Conservation (phyloP, 1,139 yeast species). For the Eremothecium coryli region DNA sequence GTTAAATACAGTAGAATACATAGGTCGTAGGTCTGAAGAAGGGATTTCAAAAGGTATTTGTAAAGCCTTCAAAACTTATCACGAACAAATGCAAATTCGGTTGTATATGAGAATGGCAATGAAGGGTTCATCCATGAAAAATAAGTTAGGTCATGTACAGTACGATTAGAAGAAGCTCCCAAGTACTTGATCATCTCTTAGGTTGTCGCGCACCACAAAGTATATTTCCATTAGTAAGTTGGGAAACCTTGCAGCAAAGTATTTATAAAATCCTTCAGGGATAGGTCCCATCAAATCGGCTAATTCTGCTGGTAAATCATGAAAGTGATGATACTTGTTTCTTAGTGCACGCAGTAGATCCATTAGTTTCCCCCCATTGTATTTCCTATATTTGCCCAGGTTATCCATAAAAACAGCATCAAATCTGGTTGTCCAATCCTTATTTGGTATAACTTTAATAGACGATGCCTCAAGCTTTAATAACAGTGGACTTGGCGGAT, state of each 20-base stretch:
- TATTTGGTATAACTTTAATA: slow-evolving; percentile 43
- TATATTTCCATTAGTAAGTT: slow-evolving; percentile 67
- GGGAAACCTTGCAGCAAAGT: slow-evolving; percentile 71
- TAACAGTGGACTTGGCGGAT: slow-evolving; percentile 69
- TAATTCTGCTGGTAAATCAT: slow-evolving; percentile 69
- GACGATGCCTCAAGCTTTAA: slow-evolving; percentile 52
- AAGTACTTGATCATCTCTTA: slow-evolving; percentile 55
- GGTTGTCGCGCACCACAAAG: slow-evolving; percentile 47
- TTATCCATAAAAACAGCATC: slow-evolving; percentile 67
- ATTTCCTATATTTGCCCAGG: slow-evolving; percentile 83
- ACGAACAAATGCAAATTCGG: too few species aligned
- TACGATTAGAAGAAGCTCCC: slow-evolving; percentile 10
- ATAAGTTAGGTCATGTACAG: too few species aligned
- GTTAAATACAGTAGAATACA: too few species aligned
- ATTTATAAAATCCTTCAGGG: slow-evolving; percentile 75
- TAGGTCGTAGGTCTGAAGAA: too few species aligned
- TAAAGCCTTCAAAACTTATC: too few species aligned
- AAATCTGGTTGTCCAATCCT: slow-evolving; percentile 74
- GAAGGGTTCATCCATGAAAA: too few species aligned
- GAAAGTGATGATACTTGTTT: slow-evolving; percentile 87
- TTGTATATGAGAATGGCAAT: too few species aligned
- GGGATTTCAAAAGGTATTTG: too few species aligned
- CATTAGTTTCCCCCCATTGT: slow-evolving; percentile 66
- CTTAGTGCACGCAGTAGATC: slow-evolving; percentile 83
- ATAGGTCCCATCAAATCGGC: slow-evolving; percentile 59